phyloP scores from a whole-genome alignment of 2,329 filamentous ascomycete species.

The Botrytis elliptica region DNA sequence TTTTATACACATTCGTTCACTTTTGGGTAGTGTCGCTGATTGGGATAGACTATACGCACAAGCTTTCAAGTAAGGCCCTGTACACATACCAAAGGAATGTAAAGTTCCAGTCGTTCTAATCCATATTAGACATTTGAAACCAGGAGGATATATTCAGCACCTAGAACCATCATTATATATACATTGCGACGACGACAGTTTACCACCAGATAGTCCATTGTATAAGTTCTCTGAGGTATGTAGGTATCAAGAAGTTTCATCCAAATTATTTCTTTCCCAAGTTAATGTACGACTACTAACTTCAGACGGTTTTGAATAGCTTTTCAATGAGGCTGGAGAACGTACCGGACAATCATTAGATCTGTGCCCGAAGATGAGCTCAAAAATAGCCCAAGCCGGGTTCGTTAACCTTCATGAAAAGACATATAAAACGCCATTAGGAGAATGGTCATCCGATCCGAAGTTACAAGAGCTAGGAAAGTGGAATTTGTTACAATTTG shows the following conservation, averaged over 20 bases:
- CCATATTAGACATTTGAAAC: conserved; percentile 38
- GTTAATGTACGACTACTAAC: neutral
- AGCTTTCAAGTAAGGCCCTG: conserved; percentile 44
- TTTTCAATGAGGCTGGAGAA: conserved; percentile 45
- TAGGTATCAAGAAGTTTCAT: conserved; percentile 10
- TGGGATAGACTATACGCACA: conserved; percentile 56
- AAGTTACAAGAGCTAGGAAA: conserved; percentile 35
- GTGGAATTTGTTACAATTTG: conserved; percentile 32
- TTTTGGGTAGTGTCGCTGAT: conserved; percentile 57
- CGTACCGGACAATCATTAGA: conserved; percentile 43
- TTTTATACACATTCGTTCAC: conserved; percentile 57
- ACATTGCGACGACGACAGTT: conserved; percentile 48
- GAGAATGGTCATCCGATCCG: conserved; percentile 39
- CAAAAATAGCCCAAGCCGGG: conserved; percentile 32
- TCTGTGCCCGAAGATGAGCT: conserved; percentile 29
- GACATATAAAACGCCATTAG: conserved; percentile 37
- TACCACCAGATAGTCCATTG: conserved; percentile 43
- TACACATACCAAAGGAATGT: neutral
- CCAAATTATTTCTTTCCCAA: neutral
- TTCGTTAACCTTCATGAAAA: conserved; percentile 39
- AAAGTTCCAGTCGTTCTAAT: neutral
- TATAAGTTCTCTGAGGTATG: conserved; percentile 42
- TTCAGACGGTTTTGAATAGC: conserved; percentile 25
- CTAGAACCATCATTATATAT: conserved; percentile 34
- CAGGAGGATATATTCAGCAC: conserved; percentile 42